Evolutionary conservation across 1,284 basidiomycete genomes (phyloP), one percentile per base, ranked within the genome.

Genomic region (Trichosporon sp.): DNA sequence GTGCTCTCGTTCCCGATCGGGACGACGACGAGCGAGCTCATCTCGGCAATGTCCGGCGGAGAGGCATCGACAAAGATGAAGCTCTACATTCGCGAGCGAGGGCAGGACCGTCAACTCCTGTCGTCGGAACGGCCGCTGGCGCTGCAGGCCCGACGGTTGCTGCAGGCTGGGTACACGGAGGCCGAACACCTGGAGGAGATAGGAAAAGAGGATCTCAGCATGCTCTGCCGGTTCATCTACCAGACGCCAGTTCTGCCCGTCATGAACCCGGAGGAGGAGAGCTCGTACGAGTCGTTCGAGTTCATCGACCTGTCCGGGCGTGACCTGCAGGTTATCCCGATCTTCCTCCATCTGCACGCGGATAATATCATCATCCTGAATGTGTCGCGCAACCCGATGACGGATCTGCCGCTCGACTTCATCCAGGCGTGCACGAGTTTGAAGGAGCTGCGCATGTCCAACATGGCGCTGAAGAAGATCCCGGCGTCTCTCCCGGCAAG

Each of bases 351-450:
- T 82, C 88, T 90, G 71, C 91, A 94, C 76, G 94, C 96, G 2
- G 90, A 93, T 77, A 89, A 89, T 66, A 95, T 99, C 78, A 87
- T 93, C 76, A 91, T 89, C 67, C 90, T 99, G 71, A 94, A 94
- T 77, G 88, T 99, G 7, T 96, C 95, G 2, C 90, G 92, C 71
- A 99, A 99, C 80, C 95, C 96, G 0, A 94, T 97, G 89, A 89
- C 96, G 68, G 96, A 99, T 81, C 91, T 99, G 46, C 97, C 97
- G 0, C 89, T 94, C 66, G 97, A 99, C 84, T 99, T 99, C 81
- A 91, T 98, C 67, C 93, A 98, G 83, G 90, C 91, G 10, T 98
- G 95, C 80, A 90, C 89, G 2, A 89, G 87, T 4, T 88, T 99
- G 37, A 90, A 91, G 67, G 94, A 96, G 78, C 89, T 99, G 66